Evolutionary conservation across 225 moss, liverwort and hornwort genomes (phyloP).

Genomic region (Neckera pumila): DNA sequence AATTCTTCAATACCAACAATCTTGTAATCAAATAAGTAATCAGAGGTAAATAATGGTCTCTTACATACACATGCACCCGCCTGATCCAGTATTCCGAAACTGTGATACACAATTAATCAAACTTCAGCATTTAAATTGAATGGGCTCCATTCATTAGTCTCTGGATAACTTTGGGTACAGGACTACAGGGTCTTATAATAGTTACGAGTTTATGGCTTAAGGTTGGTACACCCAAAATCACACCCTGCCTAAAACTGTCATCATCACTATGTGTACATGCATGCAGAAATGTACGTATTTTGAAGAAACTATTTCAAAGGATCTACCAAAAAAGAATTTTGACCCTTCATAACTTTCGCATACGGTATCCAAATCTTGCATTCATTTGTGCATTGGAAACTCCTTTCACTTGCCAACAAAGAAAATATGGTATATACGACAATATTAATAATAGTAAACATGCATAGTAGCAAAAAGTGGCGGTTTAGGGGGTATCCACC

Average conservation of each 20-base stretch:
- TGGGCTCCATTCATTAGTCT: background rate
- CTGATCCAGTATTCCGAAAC: background rate
- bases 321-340: background rate
- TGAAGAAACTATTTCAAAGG: background rate
- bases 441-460: accelerated
- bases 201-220: background rate
- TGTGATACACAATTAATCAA: background rate
- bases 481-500: accelerated
- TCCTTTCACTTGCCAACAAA: background rate
- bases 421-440: background rate
- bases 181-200: background rate
- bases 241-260: background rate
- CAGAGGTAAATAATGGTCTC: background rate
- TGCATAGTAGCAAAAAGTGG: background rate
- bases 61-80: slow-evolving; percentile 8
- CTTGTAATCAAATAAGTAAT: background rate
- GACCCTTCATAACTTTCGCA: background rate
- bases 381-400: background rate
- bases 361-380: accelerated
- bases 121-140: background rate
- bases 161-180: background rate
- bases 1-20: background rate
- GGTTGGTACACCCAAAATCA: background rate
- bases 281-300: background rate
- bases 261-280: background rate